These are phyloP conservation scores for Pythium folliculosum DNA, from an alignment of 352 stramenopile species.

Conservation along the genomic window DNA sequence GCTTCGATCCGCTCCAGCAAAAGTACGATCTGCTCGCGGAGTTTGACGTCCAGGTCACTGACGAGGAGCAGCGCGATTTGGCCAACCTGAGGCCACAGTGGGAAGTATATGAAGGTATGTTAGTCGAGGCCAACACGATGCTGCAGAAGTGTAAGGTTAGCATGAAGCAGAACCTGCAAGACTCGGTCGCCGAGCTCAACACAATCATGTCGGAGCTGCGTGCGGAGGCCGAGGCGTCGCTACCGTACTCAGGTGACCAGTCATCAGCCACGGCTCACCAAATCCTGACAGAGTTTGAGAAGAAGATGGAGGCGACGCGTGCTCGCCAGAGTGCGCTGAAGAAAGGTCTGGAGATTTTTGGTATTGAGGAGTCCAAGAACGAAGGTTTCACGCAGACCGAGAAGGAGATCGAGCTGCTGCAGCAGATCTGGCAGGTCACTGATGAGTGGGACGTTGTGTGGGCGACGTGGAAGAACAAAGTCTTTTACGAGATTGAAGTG, in stretches of 20 bases:
- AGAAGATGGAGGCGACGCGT: slow-evolving; percentile 83
- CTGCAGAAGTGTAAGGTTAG: slow-evolving; percentile 93
- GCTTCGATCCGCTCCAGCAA: slow-evolving; percentile 83
- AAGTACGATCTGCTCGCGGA: slow-evolving; percentile 88
- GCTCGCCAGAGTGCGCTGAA: slow-evolving; percentile 74
- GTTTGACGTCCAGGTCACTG: slow-evolving; percentile 89
- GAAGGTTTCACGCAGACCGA: slow-evolving; percentile 86
- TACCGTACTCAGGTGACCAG: slow-evolving; percentile 79
- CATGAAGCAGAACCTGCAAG: slow-evolving; percentile 95
- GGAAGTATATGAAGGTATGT: slow-evolving; percentile 84
- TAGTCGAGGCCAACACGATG: slow-evolving; percentile 87
- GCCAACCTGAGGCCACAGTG: slow-evolving; percentile 71
- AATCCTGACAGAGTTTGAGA: slow-evolving; percentile 87
- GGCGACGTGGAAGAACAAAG: slow-evolving; percentile 91
- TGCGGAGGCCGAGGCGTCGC: slow-evolving; percentile 64
- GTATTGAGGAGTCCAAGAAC: slow-evolving; percentile 87
- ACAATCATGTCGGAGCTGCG: slow-evolving; percentile 82
- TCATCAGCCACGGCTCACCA: slow-evolving; percentile 49
- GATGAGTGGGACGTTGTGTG: slow-evolving; percentile 91
- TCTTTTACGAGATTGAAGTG: slow-evolving; percentile 92
- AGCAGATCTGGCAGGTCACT: slow-evolving; percentile 89
- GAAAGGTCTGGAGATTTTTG: slow-evolving; percentile 93
- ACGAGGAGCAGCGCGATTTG: slow-evolving; percentile 83
- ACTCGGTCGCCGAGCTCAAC: slow-evolving; percentile 86
- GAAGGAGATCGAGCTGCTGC: slow-evolving; percentile 87